A percentile compares a stretch with the other conserved stretches of the same genome.
These are phyloP conservation scores for Xylariaceae sp. DNA, from an alignment of 2,329 filamentous ascomycete species.

Conservation along the genomic window DNA sequence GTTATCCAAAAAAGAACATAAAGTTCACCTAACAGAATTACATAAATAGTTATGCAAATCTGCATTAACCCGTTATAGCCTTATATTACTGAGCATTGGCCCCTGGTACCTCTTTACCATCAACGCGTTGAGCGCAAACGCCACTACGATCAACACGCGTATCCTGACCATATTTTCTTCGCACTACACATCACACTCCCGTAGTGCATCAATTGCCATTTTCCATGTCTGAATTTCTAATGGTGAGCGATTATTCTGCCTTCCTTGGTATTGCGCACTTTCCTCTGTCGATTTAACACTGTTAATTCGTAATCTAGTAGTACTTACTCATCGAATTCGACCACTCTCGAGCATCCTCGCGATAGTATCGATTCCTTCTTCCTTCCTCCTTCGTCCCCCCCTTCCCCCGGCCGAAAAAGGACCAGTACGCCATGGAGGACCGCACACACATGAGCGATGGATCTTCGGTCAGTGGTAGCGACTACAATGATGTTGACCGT, in stretches of 20 bases:
- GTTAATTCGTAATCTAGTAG: slow-evolving; percentile 2
- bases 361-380: neutral
- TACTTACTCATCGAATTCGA: neutral
- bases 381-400: too few relatives aligned
- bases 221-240: neutral
- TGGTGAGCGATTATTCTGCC: neutral
- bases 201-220: neutral
- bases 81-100: neutral
- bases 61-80: too few relatives aligned
- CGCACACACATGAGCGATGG: neutral
- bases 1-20: too few relatives aligned
- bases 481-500: neutral
- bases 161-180: slow-evolving; percentile 1
- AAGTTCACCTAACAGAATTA: too few relatives aligned
- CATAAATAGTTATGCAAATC: too few relatives aligned
- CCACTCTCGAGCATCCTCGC: neutral
- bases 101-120: neutral
- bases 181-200: neutral
- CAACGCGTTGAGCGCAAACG: slow-evolving; percentile 16
- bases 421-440: slow-evolving; percentile 3
- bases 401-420: neutral
- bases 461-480: neutral
- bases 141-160: slow-evolving; percentile 12
- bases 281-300: neutral
- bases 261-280: neutral